Conservation (phyloP, 2,329 filamentous ascomycete species). For the Sarocladiaceae sp. region DNA sequence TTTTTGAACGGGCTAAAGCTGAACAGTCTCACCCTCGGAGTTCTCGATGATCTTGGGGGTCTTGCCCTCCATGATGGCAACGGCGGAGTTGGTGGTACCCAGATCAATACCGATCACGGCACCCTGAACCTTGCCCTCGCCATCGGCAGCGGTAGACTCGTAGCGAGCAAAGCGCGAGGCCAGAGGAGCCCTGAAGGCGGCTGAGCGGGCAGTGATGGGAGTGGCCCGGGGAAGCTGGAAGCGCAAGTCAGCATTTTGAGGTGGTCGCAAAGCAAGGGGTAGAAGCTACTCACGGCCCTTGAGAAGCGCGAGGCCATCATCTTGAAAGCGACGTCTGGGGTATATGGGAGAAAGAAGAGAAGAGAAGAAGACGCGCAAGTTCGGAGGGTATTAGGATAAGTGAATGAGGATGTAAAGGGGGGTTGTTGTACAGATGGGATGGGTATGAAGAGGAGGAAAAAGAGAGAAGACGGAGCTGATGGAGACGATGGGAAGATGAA, state of each 20-base stretch:
- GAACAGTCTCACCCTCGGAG: constrained; percentile 63
- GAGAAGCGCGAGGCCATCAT: constrained; percentile 69
- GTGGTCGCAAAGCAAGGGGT: constrained; percentile 8
- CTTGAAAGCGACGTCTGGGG: constrained; percentile 35
- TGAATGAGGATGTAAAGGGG: constrained; percentile 16
- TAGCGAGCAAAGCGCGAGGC: constrained; percentile 70
- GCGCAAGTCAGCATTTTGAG: constrained; percentile 18
- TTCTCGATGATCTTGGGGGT: constrained; percentile 95
- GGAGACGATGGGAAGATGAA: constrained; percentile 11
- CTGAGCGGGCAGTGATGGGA: constrained; percentile 60
- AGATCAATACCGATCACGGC: constrained; percentile 97
- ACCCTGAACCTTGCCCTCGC: constrained; percentile 78
- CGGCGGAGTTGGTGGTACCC: constrained; percentile 95
- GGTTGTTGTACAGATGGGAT: constrained; percentile 20
- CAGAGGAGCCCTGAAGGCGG: constrained; percentile 62
- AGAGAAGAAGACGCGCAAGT: constrained; percentile 25
- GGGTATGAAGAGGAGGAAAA: constrained; percentile 17
- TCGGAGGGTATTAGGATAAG: constrained; percentile 22
- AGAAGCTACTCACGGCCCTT: constrained; percentile 61
- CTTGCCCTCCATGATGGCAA: constrained; percentile 97
- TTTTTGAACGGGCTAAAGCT: too few species aligned
- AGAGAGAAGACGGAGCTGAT: constrained; percentile 20
- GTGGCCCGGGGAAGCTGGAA: constrained; percentile 70
- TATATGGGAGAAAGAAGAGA: constrained; percentile 29
- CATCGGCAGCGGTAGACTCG: constrained; percentile 53